Evolutionary conservation across 2,329 filamentous ascomycete species (phyloP), one percentile per base, ranked within the genome.

Genomic region (Fusarium avenaceum): DNA sequence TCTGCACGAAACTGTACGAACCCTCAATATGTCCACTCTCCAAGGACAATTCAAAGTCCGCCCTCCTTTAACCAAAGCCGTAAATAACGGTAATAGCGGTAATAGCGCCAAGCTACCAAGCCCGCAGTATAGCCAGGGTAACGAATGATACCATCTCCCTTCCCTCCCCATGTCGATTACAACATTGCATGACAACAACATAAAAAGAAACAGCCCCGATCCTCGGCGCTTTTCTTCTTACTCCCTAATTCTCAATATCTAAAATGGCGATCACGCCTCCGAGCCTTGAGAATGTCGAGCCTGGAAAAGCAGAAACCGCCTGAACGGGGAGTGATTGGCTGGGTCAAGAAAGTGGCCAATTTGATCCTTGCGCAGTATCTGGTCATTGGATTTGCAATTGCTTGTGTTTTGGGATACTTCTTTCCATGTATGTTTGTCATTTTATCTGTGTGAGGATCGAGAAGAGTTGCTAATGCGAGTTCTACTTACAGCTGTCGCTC

Each of bases 311-410:
- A 69, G 35, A 54, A 56, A 33, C 44, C 30, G 38, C 33, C 48
- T 44, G 45, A 26, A 32, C 45, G 20, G 45, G 43, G 63, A 24
- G 24, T 46, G 9, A 38, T 53, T 26, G 52, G 39, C 30, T 65
- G 72, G 63, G 52, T 54, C 3, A 73, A 68, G 52, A 74, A 64
- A 38, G 57, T 64, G 13, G 53, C 52, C 48, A 62, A 65, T 62
- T 77, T 86, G 57, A 48, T 87, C 46, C 76, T 81, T 49, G 84
- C 86, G 56, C 89, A 91, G 79, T 91, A 89, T 86, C 85, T 91
- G 57, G 81, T 91, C 19, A 83, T 91, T 57, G 87, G 84, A 19
- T 88, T 91, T 69, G 86, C 81, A 2, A 63, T 87, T 80, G 77
- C 80, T 79, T 75, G 82, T 85, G 70, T 88, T 19, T 70, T 84